Evolutionary conservation across 805 yeast genomes (phyloP).

Genomic region (Lachancea fermentati): DNA sequence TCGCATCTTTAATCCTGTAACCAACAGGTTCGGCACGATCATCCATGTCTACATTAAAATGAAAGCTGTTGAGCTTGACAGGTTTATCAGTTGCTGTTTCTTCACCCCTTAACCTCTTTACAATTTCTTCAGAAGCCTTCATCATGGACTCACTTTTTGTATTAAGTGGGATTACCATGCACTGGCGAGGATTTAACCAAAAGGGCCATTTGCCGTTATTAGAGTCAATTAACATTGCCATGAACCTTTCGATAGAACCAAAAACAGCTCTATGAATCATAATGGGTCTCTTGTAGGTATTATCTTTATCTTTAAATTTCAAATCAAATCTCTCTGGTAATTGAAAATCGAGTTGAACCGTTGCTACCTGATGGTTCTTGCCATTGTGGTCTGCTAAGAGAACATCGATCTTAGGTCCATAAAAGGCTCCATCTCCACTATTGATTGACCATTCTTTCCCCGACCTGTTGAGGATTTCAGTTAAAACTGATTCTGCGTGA

Average conservation of each 20-base stretch:
- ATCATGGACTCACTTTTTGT: slow-evolving; percentile 42
- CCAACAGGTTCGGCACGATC: slow-evolving; percentile 73
- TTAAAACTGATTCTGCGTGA: slow-evolving; percentile 66
- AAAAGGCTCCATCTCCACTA: slow-evolving; percentile 93
- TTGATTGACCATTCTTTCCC: slow-evolving; percentile 63
- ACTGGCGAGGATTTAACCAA: slow-evolving; percentile 93
- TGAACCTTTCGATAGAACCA: slow-evolving; percentile 89
- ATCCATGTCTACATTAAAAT: slow-evolving; percentile 74
- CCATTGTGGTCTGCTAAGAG: slow-evolving; percentile 72
- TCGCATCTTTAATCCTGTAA: slow-evolving; percentile 72
- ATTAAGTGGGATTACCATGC: slow-evolving; percentile 74
- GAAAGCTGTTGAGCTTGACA: slow-evolving; percentile 50
- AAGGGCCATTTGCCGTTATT: slow-evolving; percentile 95
- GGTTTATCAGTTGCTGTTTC: slow-evolving; percentile 32
- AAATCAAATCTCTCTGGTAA: slow-evolving; percentile 80
- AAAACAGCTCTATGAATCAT: slow-evolving; percentile 94
- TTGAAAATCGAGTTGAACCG: slow-evolving; percentile 93
- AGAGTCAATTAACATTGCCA: slow-evolving; percentile 87
- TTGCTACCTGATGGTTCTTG: slow-evolving; percentile 89
- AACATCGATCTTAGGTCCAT: slow-evolving; percentile 94
- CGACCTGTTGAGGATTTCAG: slow-evolving; percentile 48
- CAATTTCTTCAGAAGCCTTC: slow-evolving; percentile 48
- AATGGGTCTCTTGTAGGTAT: slow-evolving; percentile 64
- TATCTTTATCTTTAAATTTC: slow-evolving; percentile 53
- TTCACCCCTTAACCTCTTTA: slow-evolving; percentile 44